Percentiles rank a stretch among this genome's conserved stretches.
Conservation (phyloP, 192 early-diverging fungal genomes). For the Coemansia sp. region DNA sequence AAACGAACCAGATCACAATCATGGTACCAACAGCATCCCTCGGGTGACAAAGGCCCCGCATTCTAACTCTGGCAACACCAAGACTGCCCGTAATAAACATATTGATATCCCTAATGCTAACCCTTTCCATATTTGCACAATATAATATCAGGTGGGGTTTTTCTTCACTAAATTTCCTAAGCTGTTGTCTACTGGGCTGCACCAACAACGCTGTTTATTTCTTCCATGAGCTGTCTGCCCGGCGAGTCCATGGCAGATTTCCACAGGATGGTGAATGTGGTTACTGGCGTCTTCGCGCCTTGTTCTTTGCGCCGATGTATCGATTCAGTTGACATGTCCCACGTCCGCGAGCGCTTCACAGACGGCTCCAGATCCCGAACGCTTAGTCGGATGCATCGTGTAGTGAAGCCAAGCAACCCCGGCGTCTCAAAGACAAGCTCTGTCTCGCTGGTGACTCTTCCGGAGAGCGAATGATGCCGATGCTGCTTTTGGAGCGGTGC, state of each 20-base stretch:
- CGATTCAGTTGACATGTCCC: conserved; percentile 28
- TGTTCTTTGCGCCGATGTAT: conserved; percentile 11
- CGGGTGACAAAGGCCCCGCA: too few species aligned
- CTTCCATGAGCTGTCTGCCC: conserved; percentile 29
- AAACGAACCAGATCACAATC: too few species aligned
- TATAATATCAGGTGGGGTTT: too few species aligned
- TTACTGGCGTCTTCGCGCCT: conserved; percentile 19
- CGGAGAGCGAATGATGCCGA: conserved; percentile 13
- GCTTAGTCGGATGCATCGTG: conserved; percentile 17
- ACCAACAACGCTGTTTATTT: conserved; percentile 41
- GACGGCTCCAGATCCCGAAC: conserved; percentile 35
- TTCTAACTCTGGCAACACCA: too few species aligned
- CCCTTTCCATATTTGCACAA: too few species aligned
- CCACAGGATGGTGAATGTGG: conserved; percentile 49
- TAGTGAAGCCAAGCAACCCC: conserved; percentile 38
- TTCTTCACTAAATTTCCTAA: too few species aligned
- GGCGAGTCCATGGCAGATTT: conserved; percentile 26
- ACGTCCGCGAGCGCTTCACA: conserved; percentile 30
- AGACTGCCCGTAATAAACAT: too few species aligned
- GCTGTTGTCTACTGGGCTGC: background rate
- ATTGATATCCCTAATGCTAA: too few species aligned
- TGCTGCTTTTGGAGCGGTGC: background rate
- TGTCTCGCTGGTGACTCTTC: conserved; percentile 22
- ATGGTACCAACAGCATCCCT: too few species aligned
- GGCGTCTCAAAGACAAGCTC: conserved; percentile 44